These are phyloP conservation scores for Aristolochia fimbriata DNA, from an alignment of 164 flowering plant species.

Conservation along the genomic window DNA sequence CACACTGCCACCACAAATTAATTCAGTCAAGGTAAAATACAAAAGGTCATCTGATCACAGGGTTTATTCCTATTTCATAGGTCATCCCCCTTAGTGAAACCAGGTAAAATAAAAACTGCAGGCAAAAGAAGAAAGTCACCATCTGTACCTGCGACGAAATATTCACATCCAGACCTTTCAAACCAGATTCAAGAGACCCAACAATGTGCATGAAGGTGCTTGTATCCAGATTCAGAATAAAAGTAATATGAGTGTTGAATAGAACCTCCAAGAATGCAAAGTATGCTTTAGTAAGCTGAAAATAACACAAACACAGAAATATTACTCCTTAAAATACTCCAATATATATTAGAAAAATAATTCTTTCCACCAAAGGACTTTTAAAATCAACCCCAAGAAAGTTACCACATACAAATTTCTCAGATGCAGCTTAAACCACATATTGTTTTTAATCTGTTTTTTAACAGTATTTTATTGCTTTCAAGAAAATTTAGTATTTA, in stretches of 20 bases:
- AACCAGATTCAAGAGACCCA: slow-evolving; percentile 95
- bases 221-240: slow-evolving; percentile 69
- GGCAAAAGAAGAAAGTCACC: not conserved
- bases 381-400: not conserved
- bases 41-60: too few relatives aligned
- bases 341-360: too few relatives aligned
- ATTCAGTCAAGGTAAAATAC: not conserved
- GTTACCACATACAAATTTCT: too few relatives aligned
- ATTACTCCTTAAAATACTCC: not conserved
- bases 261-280: slow-evolving; percentile 88
- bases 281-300: slow-evolving; percentile 89
- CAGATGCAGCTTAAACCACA: too few relatives aligned
- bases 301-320: slow-evolving; percentile 5
- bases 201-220: slow-evolving; percentile 79
- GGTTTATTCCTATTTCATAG: not conserved
- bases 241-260: slow-evolving; percentile 61
- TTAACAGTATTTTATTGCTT: too few relatives aligned
- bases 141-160: slow-evolving; percentile 83
- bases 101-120: not conserved
- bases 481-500: too few relatives aligned
- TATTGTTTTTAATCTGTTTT: too few relatives aligned
- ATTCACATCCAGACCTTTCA: slow-evolving; percentile 69
- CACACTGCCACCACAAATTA: slow-evolving; percentile 49
- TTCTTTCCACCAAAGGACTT: too few relatives aligned
- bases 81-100: not conserved